Conservation (phyloP, 768 basidiomycete species). For the Tylopilus intermedius region DNA sequence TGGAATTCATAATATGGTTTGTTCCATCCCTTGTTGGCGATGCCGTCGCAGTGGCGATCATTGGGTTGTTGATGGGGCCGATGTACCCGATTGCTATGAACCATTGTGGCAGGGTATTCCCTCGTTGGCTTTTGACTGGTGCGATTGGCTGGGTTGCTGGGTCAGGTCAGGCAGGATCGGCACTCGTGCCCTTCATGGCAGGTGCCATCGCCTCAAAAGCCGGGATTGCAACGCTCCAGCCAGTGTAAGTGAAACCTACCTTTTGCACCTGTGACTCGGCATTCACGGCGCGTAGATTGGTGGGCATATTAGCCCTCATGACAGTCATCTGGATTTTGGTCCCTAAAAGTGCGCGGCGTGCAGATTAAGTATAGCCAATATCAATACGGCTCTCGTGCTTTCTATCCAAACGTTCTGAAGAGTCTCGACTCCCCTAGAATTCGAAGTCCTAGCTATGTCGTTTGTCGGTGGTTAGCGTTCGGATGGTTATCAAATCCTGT, state of each 20-base stretch:
- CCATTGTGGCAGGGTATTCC: conserved; percentile 33
- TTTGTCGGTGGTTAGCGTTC: neutral
- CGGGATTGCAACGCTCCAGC: neutral
- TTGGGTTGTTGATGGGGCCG: conserved; percentile 56
- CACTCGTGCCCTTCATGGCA: conserved; percentile 47
- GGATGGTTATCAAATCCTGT: neutral
- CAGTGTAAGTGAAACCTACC: neutral
- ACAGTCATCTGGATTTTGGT: conserved; percentile 36
- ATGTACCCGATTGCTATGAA: conserved; percentile 57
- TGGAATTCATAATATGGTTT: conserved; percentile 60
- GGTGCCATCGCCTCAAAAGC: conserved; percentile 25
- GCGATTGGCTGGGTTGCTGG: conserved; percentile 51
- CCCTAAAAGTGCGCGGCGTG: conserved; percentile 19
- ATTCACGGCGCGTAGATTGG: conserved; percentile 9
- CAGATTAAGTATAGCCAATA: conserved; percentile 1
- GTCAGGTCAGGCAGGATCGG: conserved; percentile 35
- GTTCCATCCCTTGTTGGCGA: conserved; percentile 50
- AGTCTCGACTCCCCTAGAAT: neutral
- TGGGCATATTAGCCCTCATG: conserved; percentile 39
- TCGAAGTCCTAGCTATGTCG: too few species aligned
- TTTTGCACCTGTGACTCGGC: neutral
- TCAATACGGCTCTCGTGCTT: neutral
- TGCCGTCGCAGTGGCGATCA: conserved; percentile 52
- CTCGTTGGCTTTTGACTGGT: conserved; percentile 32
- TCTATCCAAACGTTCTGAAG: neutral